These are phyloP conservation scores for Fraxinus sp. DNA, from an alignment of 305 asterid genomes.

Conservation along the genomic window DNA sequence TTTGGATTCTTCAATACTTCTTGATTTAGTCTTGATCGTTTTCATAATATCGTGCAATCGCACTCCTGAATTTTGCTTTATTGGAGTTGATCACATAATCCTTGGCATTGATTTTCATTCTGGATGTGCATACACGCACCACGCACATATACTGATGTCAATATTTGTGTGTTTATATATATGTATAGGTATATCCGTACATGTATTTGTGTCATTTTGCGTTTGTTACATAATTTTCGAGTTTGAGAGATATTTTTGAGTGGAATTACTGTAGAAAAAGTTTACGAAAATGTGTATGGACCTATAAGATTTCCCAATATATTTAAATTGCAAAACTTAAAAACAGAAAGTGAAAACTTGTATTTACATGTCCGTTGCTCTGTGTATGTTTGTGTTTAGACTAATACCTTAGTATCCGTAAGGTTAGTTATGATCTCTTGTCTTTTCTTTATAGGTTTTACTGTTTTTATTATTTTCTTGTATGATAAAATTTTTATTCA, in stretches of 20 bases:
- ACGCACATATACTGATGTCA: not conserved
- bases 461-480: not conserved
- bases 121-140: not conserved
- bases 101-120: conserved; percentile 3
- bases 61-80: conserved; percentile 11
- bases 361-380: not conserved
- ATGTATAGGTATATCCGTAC: not conserved
- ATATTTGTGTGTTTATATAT: not conserved
- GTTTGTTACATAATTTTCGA: not conserved
- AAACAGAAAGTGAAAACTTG: not conserved
- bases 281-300: not conserved
- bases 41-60: conserved; percentile 13
- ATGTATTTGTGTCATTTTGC: not conserved
- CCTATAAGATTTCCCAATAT: not conserved
- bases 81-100: conserved; percentile 8
- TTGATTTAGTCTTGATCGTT: not conserved
- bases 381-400: not conserved
- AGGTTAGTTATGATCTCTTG: not conserved
- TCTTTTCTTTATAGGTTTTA: not conserved
- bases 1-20: not conserved
- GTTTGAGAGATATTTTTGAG: not conserved
- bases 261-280: not conserved
- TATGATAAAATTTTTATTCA: not conserved
- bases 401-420: not conserved
- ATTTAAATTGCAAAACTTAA: not conserved